Evolutionary conservation across 1,284 basidiomycete species (phyloP), one percentile per base, ranked within the genome.

Genomic region (Ganoderma resinaceum): DNA sequence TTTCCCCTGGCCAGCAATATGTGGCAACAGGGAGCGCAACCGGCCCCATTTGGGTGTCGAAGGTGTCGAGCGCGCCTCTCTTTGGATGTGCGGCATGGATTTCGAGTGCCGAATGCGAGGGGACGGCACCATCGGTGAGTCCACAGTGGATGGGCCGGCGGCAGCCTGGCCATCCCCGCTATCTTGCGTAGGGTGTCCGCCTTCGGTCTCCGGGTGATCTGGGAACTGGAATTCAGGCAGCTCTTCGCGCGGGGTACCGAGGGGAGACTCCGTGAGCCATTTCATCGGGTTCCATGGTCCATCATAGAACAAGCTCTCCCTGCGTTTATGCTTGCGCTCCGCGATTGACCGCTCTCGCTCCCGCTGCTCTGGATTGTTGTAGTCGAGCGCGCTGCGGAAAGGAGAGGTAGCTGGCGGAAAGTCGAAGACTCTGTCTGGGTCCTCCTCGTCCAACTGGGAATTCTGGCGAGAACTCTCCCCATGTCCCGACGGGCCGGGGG

Each of bases 301-400:
- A 40, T 85, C 85, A 38, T 81, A 74, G 62, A 81, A 77, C 58
- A 83, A 83, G 69, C 81, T 84, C 55, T 88, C 87, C 52, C 86
- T 82, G 67, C 81, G 83, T 79, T 88, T 90, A 23, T 86, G 86
- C 71, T 88, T 89, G 69, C 80, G 85, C 71, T 90, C 89, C 3
- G 76, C 77, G 0, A 77, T 76, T 58, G 83, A 82, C 37, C 78
- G 78, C 66, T 86, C 84, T 64, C 80, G 79, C 69, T 83, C 81
- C 43, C 76, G 80, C 72, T 77, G 80, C 71, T 76, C 81, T 57
- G 73, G 78, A 69, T 75, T 79, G 70, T 70, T 78, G 65, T 80
- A 81, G 49, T 92, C 90, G 61, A 93, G 78, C 6, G 84, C 89
- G 59, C 89, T 86, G n/a, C 91, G 86, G 75, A 92, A 88, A 46